phyloP scores from a whole-genome alignment of 768 basidiomycete species.

The Serendipita sp. region DNA sequence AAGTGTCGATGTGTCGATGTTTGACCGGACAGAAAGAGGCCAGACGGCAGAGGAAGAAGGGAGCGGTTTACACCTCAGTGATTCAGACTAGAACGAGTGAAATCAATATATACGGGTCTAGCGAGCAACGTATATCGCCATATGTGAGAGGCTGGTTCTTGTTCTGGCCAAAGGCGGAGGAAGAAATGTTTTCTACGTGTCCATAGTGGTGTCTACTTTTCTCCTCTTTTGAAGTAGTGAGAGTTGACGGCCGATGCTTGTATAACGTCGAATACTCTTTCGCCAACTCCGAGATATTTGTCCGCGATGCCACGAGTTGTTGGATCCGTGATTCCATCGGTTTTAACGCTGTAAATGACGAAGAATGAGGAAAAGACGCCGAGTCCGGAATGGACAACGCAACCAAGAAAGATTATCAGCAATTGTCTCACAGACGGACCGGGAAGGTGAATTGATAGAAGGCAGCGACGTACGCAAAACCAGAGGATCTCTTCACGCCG shows the following conservation, averaged over 20 bases:
- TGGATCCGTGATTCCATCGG: conserved; percentile 44
- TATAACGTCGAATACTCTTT: conserved; percentile 73
- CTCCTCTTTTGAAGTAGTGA: conserved; percentile 35
- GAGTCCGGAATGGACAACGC: not conserved
- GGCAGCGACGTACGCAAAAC: conserved; percentile 50
- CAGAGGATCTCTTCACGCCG: conserved; percentile 78
- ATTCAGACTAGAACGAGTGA: not conserved
- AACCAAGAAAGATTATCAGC: not conserved
- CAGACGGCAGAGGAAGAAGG: conserved; percentile 36
- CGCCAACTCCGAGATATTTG: conserved; percentile 70
- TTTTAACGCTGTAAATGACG: not conserved
- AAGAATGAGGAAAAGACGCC: not conserved
- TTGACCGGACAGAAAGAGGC: conserved; percentile 47
- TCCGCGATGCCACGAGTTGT: conserved; percentile 63
- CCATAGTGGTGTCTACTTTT: not conserved
- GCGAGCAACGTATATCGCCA: no score
- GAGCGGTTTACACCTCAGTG: conserved; percentile 22
- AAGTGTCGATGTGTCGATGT: conserved; percentile 80
- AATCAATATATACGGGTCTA: no score
- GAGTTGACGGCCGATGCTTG: conserved; percentile 79
- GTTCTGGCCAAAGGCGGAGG: no score
- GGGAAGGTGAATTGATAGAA: no score
- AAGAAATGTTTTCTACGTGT: no score
- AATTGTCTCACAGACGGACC: not conserved
- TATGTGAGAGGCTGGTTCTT: no score